A percentile compares a stretch with the other conserved stretches of the same genome.
Evolutionary conservation across 176 grass and related monocot species (phyloP).

Genomic region (Bothriochloa decipiens): DNA sequence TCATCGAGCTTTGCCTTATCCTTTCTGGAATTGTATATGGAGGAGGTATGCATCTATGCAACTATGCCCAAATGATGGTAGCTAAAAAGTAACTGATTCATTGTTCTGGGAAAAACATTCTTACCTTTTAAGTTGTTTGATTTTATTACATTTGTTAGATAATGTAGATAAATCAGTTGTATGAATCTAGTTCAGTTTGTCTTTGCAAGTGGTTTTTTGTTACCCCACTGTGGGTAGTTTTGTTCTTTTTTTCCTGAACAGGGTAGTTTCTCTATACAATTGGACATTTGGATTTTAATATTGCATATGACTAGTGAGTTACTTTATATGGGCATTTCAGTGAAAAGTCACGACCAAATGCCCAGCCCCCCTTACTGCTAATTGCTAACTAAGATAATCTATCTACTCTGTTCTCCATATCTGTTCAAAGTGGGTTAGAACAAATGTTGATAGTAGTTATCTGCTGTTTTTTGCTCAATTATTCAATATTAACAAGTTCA

Average conservation of each 20-base stretch:
- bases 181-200: constrained; percentile 6
- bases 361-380: not conserved
- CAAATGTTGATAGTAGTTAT: not conserved
- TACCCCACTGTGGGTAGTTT: not conserved
- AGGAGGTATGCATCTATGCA: constrained; percentile 65
- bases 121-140: not conserved
- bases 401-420: constrained; percentile 14
- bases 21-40: constrained; percentile 88
- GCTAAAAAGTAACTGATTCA: not conserved
- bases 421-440: constrained; percentile 10
- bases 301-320: constrained; percentile 14
- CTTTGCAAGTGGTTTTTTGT: constrained; percentile 20
- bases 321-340: not conserved
- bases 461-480: constrained; percentile 5
- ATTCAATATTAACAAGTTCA: not conserved
- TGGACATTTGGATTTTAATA: constrained; percentile 18
- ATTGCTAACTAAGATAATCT: not conserved
- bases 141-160: constrained; percentile 9
- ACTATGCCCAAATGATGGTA: constrained; percentile 15
- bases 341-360: not conserved
- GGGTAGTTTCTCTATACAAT: not conserved
- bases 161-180: not conserved
- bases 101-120: constrained; percentile 6
- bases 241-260: not conserved
- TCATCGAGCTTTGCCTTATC: constrained; percentile 63